Base-by-base conservation (phyloP, 306 rosid species). In the Quillaja saponaria region DNA sequence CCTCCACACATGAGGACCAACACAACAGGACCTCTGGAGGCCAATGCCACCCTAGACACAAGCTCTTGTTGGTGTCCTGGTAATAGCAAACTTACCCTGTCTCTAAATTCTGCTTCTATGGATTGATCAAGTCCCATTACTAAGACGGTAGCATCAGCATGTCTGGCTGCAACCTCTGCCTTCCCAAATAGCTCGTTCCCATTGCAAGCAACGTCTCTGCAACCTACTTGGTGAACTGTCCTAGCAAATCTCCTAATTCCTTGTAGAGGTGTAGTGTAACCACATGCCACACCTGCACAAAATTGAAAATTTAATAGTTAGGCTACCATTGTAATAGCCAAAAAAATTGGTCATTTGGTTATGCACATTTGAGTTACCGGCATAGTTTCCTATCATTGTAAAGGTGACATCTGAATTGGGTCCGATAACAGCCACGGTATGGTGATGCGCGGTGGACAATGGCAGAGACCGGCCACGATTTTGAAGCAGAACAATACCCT, bases 371-470 rank as follows among this genome's bases (percentile, higher is more conserved):
- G 4, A 39, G 65, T 61, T 41, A 90, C 92, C 95, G 0, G 97
- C 99, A 50, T 92, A 92, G 31, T 92, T 92, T 11, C 99, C 99
- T 0, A 92, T 86, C 99, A 92, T 92, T 3, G 99, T 92, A 8
- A 55, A 86, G 0, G 96, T 84, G 25, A 64, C 99, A 7, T 89
- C 89, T 0, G 96, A 81, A 63, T 89, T 92, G 8, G 99, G 99
- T 13, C 99, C 99, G 52, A 92, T 81, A 6, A 92, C 96, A 0
- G 89, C 96, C 2, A 92, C 83, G 0, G 78, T 84, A 13, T 76
- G 84, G 17, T 65, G 79, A 2, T 61, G 71, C 0, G 5, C 0
- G 10, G 84, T 71, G 44, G 88, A 81, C 9, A 88, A 31, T 6
- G 99, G 99, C 34, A 92, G 11, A 0, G 87, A 6, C 10, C 63